Base-by-base conservation (phyloP, 257 asterid genomes). In the Echites panduratus region DNA sequence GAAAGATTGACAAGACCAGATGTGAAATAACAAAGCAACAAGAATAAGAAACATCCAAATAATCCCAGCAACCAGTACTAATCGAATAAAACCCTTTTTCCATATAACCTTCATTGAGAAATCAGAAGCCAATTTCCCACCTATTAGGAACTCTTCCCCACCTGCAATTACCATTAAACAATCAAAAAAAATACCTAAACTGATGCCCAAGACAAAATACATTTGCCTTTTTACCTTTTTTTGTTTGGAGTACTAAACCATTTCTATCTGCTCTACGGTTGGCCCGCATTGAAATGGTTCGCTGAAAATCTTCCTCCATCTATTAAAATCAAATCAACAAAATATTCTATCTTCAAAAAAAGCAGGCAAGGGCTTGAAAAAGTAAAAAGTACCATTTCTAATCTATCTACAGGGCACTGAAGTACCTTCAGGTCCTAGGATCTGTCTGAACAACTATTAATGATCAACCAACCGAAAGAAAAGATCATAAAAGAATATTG, bases 1-100 rank as follows among this genome's bases (percentile, higher is more conserved):
- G n/a, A n/a, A n/a, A n/a, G n/a, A n/a, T n/a, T n/a, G n/a, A 76
- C 89, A 85, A 70, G 89, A 71, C 87, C 87, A 85, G 13, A 79
- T 68, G 63, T 82, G 89, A 71, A 83, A 85, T 50, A 81, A 66
- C 65, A 83, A 77, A 32, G 78, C 85, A 27, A 73, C 45, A 32
- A 79, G 81, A 71, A 85, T 83, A 35, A 81, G 82, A 38, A 82
- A 19, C 79, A 79, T 82, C 87, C 87, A 83, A n/a, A 83, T 58
- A 77, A 85, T 83, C 26, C 87, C 89, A 11, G 61, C 82, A 70
- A 81, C 82, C 32, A 85, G 75, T 47, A 81, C 80, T 73, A 80
- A 68, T 11, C 87, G 81, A 76, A 85, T 72, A 70, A 80, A 83
- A 7, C 87, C 89, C 80, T 52, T 83, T 69, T 75, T 85, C 89